These are phyloP conservation scores for Amanita rubescens DNA, from an alignment of 768 basidiomycete genomes.

Conservation along the genomic window DNA sequence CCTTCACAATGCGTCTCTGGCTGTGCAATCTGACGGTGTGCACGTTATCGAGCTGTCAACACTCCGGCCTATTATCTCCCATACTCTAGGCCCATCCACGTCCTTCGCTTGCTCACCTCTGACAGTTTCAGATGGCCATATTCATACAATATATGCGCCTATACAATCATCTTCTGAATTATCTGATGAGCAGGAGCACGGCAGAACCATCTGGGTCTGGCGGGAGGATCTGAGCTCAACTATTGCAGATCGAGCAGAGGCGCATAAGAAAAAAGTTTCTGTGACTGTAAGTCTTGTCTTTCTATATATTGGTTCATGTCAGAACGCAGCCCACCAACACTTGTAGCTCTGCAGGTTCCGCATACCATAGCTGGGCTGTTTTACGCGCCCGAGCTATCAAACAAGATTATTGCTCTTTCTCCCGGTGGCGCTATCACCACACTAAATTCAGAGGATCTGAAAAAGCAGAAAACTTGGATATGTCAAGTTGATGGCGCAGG, in stretches of 20 bases:
- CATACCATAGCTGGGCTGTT: conserved; percentile 1
- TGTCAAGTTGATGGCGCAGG: conserved; percentile 13
- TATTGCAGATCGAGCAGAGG: conserved; percentile 19
- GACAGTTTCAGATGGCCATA: conserved; percentile 29
- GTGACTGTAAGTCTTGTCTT: conserved; percentile 34
- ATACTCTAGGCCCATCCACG: conserved; percentile 62
- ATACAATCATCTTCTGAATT: conserved; percentile 43
- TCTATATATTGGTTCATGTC: conserved; percentile 19
- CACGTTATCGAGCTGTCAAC: conserved; percentile 63
- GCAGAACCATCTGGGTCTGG: conserved; percentile 57
- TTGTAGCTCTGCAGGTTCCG: conserved; percentile 3
- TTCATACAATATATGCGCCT: conserved; percentile 47
- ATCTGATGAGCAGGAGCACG: conserved; percentile 26
- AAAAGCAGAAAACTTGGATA: neutral
- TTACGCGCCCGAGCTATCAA: neutral
- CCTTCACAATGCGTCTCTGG: conserved; percentile 39
- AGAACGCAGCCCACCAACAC: conserved; percentile 5
- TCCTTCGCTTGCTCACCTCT: conserved; percentile 54
- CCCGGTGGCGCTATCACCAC: conserved; percentile 23
- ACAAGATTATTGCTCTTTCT: conserved; percentile 22
- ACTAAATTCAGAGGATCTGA: conserved; percentile 20
- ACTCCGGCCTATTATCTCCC: conserved; percentile 58
- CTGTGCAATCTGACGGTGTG: conserved; percentile 67
- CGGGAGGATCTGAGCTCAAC: conserved; percentile 39
- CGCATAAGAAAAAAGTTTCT: conserved; percentile 28